Evolutionary conservation across 2,329 filamentous ascomycete species (phyloP).

Genomic region (Ophiosphaerella korrae): DNA sequence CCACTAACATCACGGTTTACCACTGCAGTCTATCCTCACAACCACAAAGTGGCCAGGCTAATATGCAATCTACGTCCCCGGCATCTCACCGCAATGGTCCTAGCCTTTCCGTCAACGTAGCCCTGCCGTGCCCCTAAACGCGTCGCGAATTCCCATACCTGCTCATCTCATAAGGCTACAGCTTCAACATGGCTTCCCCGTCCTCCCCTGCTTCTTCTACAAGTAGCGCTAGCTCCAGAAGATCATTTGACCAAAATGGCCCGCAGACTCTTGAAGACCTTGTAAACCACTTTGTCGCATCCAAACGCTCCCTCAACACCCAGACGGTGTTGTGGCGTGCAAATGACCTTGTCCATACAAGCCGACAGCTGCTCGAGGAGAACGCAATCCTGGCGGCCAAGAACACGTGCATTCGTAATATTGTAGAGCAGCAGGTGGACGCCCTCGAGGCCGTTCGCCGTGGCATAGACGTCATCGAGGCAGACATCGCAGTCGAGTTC

Average conservation of each 20-base stretch:
- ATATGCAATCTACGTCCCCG: too few relatives aligned
- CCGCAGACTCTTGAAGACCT: conserved; percentile 70
- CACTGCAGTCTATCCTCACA: too few relatives aligned
- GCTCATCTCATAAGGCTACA: not conserved
- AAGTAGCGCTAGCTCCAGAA: conserved; percentile 41
- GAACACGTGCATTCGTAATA: conserved; percentile 50
- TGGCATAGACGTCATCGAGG: conserved; percentile 50
- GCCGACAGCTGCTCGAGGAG: conserved; percentile 77
- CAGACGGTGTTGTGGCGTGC: conserved; percentile 83
- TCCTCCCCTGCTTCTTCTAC: conserved; percentile 48
- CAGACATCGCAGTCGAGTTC: conserved; percentile 52
- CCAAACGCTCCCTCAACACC: conserved; percentile 85
- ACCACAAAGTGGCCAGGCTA: too few relatives aligned
- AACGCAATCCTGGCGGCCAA: conserved; percentile 69
- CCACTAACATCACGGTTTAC: too few relatives aligned
- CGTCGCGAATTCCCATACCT: not conserved
- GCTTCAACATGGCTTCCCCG: conserved; percentile 42
- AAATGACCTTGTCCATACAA: conserved; percentile 80
- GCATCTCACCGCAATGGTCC: not conserved
- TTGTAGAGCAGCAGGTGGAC: conserved; percentile 52
- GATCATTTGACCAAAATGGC: conserved; percentile 36
- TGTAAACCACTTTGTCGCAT: conserved; percentile 80
- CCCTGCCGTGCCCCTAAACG: not conserved
- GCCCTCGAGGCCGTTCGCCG: conserved; percentile 51
- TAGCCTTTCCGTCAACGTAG: not conserved